These are phyloP conservation scores for Ormosia semicastrata DNA, from an alignment of 306 rosid species.

Conservation along the genomic window DNA sequence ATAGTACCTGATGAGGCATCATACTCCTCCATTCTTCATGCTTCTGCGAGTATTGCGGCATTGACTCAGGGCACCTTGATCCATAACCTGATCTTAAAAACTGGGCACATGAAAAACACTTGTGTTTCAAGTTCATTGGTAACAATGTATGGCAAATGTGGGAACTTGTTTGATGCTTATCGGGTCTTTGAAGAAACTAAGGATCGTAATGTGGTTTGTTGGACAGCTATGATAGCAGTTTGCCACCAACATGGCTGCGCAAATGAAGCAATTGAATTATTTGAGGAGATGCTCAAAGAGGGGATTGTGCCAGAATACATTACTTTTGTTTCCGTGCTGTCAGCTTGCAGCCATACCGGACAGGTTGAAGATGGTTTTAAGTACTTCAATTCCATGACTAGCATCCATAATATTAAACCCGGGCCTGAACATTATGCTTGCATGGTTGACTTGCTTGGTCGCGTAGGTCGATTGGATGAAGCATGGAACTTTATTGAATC, in stretches of 20 bases:
- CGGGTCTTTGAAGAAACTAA: slow-evolving; percentile 40
- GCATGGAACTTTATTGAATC: slow-evolving; percentile 54
- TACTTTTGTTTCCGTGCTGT: slow-evolving; percentile 62
- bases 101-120: slow-evolving; percentile 41
- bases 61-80: slow-evolving; percentile 49
- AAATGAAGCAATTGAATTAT: slow-evolving; percentile 49
- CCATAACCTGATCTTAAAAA: slow-evolving; percentile 50
- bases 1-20: slow-evolving; percentile 55
- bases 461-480: slow-evolving; percentile 51
- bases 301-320: slow-evolving; percentile 51
- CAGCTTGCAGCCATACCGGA: slow-evolving; percentile 67
- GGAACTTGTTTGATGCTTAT: slow-evolving; percentile 51
- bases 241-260: slow-evolving; percentile 65
- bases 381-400: slow-evolving; percentile 54
- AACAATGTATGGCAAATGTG: slow-evolving; percentile 66
- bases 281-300: slow-evolving; percentile 51
- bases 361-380: slow-evolving; percentile 53
- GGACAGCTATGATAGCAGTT: slow-evolving; percentile 67
- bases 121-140: slow-evolving; percentile 51
- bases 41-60: slow-evolving; percentile 52
- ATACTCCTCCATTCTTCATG: slow-evolving; percentile 53
- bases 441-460: slow-evolving; percentile 70
- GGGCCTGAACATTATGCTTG: slow-evolving; percentile 71
- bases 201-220: slow-evolving; percentile 53
- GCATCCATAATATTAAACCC: slow-evolving; percentile 41